phyloP scores from a whole-genome alignment of 371 early-diverging fungal species.

The Mucor irregularis region DNA sequence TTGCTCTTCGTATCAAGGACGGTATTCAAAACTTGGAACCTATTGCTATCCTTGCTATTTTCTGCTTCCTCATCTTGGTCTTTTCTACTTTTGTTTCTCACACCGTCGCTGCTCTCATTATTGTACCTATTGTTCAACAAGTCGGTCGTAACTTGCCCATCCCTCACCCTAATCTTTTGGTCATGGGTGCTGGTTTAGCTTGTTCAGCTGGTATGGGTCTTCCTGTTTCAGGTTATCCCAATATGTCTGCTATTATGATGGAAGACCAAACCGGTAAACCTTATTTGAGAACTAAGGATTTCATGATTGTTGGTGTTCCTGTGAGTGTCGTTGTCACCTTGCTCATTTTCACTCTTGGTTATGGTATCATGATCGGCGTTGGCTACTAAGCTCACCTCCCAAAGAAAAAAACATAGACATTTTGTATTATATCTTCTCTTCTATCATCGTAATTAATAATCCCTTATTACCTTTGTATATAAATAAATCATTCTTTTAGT shows the following conservation, averaged over 20 bases:
- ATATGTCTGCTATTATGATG: slow-evolving; percentile 93
- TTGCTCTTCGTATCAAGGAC: slow-evolving; percentile 70
- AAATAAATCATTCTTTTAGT: neutral
- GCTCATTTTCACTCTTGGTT: slow-evolving; percentile 75
- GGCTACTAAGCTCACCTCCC: slow-evolving; percentile 36
- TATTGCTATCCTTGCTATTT: slow-evolving; percentile 66
- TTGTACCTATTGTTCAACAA: slow-evolving; percentile 78
- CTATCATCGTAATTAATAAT: neutral
- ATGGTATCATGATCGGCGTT: slow-evolving; percentile 61
- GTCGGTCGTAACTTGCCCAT: slow-evolving; percentile 73
- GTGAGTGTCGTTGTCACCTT: slow-evolving; percentile 69
- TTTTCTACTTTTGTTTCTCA: slow-evolving; percentile 93
- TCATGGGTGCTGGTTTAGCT: slow-evolving; percentile 69
- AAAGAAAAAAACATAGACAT: neutral
- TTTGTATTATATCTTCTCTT: neutral
- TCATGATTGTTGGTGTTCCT: slow-evolving; percentile 82
- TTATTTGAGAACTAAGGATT: slow-evolving; percentile 83
- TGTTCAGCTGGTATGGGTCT: slow-evolving; percentile 59
- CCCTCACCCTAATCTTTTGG: slow-evolving; percentile 84
- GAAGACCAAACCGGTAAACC: slow-evolving; percentile 89
- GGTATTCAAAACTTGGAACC: slow-evolving; percentile 61
- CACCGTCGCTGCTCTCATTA: slow-evolving; percentile 88
- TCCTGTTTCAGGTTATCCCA: slow-evolving; percentile 94
- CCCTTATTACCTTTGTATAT: neutral
- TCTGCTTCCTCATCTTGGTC: slow-evolving; percentile 68